A percentile compares a stretch with the other conserved stretches of the same genome.
These are phyloP conservation scores for Colletotrichum truncatum DNA, from an alignment of 2,329 filamentous ascomycete species.

Conservation along the genomic window DNA sequence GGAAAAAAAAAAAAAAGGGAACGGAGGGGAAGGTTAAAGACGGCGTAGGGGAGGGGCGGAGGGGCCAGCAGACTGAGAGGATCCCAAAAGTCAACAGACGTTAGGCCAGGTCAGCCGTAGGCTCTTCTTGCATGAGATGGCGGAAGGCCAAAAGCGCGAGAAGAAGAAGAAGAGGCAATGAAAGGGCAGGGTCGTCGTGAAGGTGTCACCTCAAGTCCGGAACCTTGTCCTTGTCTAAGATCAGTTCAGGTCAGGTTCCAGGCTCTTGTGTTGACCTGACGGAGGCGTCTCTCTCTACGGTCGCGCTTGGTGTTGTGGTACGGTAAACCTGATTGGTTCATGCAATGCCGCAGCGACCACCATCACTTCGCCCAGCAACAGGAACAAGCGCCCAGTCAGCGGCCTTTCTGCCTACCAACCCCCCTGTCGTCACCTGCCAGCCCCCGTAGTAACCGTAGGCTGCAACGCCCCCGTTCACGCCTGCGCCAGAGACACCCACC, in stretches of 20 bases:
- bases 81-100: neutral
- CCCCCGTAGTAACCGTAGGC: neutral
- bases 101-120: neutral
- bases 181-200: conserved; percentile 12
- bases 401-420: conserved; percentile 5
- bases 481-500: conserved; percentile 6
- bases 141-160: too few relatives aligned
- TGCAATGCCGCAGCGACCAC: conserved; percentile 10
- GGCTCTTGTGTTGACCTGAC: conserved; percentile 12
- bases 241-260: neutral
- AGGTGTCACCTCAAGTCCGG: conserved; percentile 18
- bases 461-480: neutral
- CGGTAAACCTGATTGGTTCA: conserved; percentile 25
- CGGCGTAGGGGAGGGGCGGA: neutral
- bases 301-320: conserved; percentile 15
- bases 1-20: neutral
- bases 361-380: conserved; percentile 28
- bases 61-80: neutral
- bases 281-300: neutral
- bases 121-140: conserved; percentile 16
- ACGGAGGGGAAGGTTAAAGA: neutral
- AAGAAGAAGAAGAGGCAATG: neutral
- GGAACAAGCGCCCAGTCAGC: conserved; percentile 23
- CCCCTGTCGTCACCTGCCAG: conserved; percentile 11
- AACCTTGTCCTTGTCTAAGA: neutral